Percentiles rank a stretch among this genome's conserved stretches.
These are phyloP conservation scores for Chlamydomonas sp. DNA, from an alignment of 139 green algal species.

Conservation along the genomic window DNA sequence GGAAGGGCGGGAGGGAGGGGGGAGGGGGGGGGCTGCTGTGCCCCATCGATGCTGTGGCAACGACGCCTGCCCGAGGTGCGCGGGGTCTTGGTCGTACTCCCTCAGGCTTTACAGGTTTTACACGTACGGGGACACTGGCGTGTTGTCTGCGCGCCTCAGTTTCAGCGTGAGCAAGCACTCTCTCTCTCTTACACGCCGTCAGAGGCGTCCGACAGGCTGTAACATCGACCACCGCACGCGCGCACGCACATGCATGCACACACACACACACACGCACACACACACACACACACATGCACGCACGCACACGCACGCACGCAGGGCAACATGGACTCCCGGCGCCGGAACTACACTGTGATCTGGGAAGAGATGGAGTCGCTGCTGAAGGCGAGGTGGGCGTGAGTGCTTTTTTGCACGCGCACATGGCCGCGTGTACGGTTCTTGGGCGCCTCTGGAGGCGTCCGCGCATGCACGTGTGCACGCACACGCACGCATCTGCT, in stretches of 20 bases:
- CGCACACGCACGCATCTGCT: neutral
- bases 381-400: constrained; percentile 13
- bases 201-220: too few species aligned
- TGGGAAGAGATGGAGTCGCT: constrained; percentile 15
- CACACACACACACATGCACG: neutral
- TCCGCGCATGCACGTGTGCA: neutral
- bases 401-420: too few species aligned
- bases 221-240: too few species aligned
- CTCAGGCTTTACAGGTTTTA: too few species aligned
- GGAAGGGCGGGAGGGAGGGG: too few species aligned
- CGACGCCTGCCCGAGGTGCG: neutral
- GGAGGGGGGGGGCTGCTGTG: too few species aligned
- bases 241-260: neutral
- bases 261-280: neutral
- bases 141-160: neutral
- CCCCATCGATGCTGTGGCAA: neutral
- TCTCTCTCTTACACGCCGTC: neutral
- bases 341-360: constrained; percentile 21
- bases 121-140: too few species aligned
- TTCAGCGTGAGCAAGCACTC: neutral
- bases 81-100: too few species aligned
- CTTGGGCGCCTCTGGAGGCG: too few species aligned
- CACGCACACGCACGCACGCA: constrained; percentile 1
- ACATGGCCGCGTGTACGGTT: too few species aligned
- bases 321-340: constrained; percentile 21